Conservation (phyloP, 192 early-diverging fungal species). For the Coemansia sp. region DNA sequence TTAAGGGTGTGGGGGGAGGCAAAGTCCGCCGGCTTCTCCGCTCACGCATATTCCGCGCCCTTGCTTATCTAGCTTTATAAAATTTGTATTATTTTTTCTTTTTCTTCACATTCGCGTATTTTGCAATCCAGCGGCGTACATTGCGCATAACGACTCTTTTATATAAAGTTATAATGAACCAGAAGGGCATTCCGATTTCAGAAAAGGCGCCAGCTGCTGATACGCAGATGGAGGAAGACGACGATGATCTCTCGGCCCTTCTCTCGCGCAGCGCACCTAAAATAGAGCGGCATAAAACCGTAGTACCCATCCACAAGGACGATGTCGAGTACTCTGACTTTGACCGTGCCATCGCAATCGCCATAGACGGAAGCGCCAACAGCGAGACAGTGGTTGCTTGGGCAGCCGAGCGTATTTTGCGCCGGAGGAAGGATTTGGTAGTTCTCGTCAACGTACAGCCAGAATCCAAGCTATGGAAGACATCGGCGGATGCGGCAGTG, state of each 20-base stretch:
- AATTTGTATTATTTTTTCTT: slow-evolving; percentile 7
- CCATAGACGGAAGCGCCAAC: slow-evolving; percentile 53
- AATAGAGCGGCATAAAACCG: slow-evolving; percentile 54
- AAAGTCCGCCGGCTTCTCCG: not conserved
- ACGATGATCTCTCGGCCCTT: slow-evolving; percentile 51
- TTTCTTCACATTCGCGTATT: not conserved
- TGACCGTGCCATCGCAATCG: slow-evolving; percentile 52
- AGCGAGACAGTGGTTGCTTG: slow-evolving; percentile 43
- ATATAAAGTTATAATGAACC: slow-evolving; percentile 21
- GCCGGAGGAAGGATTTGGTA: slow-evolving; percentile 52
- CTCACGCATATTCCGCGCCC: not conserved
- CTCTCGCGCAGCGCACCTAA: slow-evolving; percentile 53
- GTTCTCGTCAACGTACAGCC: slow-evolving; percentile 55
- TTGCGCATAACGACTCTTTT: slow-evolving; percentile 4
- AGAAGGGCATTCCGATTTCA: slow-evolving; percentile 33
- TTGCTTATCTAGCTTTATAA: not conserved
- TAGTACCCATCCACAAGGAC: slow-evolving; percentile 55
- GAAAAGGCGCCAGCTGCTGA: slow-evolving; percentile 29
- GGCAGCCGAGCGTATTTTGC: slow-evolving; percentile 51
- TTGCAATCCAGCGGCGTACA: not conserved
- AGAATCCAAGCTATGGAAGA: slow-evolving; percentile 51
- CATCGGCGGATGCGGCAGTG: slow-evolving; percentile 3
- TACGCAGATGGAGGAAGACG: slow-evolving; percentile 44
- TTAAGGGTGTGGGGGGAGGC: not conserved
- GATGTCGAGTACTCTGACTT: slow-evolving; percentile 57